Evolutionary conservation across 768 basidiomycete species (phyloP).

Genomic region (Russula brevipes): DNA sequence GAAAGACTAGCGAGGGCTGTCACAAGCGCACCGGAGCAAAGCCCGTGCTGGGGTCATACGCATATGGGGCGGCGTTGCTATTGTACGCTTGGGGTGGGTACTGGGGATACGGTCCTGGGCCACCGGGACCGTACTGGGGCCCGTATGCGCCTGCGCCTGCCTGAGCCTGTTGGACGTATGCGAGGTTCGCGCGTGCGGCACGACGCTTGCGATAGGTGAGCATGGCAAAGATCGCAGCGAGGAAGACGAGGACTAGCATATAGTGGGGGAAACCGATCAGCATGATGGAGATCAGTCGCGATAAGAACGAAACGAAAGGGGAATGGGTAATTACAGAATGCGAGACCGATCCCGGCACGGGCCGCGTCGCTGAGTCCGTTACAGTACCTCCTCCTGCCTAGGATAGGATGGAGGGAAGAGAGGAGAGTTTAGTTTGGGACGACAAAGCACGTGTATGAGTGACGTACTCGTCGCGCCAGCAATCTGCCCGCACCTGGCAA

Average conservation of each 20-base stretch:
- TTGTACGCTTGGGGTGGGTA: slow-evolving; percentile 10
- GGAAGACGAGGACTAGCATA: not conserved
- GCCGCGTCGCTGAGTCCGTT: slow-evolving; percentile 1
- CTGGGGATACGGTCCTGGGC: not conserved
- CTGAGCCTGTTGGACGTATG: not conserved
- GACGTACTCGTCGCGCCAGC: slow-evolving; percentile 7
- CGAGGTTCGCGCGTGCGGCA: not conserved
- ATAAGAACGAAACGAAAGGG: not conserved
- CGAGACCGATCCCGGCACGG: not conserved
- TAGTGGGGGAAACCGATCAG: not conserved
- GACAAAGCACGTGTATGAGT: not conserved
- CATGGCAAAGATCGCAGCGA: not conserved
- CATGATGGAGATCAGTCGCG: not conserved
- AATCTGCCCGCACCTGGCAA: slow-evolving; percentile 8
- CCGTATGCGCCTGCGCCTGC: not conserved
- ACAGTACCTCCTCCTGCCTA: not conserved
- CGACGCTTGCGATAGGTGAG: not conserved
- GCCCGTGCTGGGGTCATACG: slow-evolving; percentile 7
- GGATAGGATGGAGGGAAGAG: not conserved
- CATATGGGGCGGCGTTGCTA: not conserved
- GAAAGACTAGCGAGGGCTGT: not conserved
- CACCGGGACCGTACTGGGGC: not conserved
- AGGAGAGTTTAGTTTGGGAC: not conserved
- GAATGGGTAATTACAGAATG: not conserved
- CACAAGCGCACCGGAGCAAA: slow-evolving; percentile 2